These are phyloP conservation scores for Plasmopara viticola DNA, from an alignment of 352 stramenopile species.

Conservation along the genomic window DNA sequence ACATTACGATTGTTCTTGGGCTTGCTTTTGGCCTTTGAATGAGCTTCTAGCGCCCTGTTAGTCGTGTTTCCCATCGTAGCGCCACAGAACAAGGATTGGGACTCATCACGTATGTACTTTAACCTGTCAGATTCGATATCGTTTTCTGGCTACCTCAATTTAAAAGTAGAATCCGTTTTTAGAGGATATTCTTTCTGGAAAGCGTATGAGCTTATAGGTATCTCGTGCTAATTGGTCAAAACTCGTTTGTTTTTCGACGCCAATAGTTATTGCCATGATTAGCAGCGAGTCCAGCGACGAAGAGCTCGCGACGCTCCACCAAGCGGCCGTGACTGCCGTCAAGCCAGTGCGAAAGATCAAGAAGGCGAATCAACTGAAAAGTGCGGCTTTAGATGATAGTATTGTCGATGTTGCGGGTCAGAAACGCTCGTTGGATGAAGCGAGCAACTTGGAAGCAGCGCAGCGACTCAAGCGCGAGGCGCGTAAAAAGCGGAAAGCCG, in stretches of 20 bases:
- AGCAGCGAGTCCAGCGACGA: conserved; percentile 87
- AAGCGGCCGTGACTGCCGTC: conserved; percentile 23
- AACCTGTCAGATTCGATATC: too few relatives aligned
- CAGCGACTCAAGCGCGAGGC: conserved; percentile 49
- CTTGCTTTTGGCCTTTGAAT: conserved; percentile 68
- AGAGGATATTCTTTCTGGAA: too few relatives aligned
- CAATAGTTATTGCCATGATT: conserved; percentile 48
- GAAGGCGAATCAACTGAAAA: conserved; percentile 20
- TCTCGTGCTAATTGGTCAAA: conserved; percentile 10
- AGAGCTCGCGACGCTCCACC: conserved; percentile 68
- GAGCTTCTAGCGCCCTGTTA: conserved; percentile 61
- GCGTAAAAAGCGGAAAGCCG: conserved; percentile 63
- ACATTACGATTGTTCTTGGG: conserved; percentile 71
- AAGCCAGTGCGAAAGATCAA: conserved; percentile 28
- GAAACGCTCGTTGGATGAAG: conserved; percentile 12
- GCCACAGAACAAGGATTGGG: too few relatives aligned
- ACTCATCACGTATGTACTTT: too few relatives aligned
- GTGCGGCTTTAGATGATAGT: neutral
- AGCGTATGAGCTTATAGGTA: neutral
- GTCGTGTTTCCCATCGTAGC: conserved; percentile 50
- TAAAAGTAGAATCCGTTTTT: too few relatives aligned
- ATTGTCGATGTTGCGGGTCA: conserved; percentile 6
- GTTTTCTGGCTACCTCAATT: too few relatives aligned
- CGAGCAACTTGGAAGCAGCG: conserved; percentile 17
- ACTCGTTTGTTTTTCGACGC: conserved; percentile 4